Base-by-base conservation (phyloP, 345 rosid genomes). In the Eucalyptus tenuipes region DNA sequence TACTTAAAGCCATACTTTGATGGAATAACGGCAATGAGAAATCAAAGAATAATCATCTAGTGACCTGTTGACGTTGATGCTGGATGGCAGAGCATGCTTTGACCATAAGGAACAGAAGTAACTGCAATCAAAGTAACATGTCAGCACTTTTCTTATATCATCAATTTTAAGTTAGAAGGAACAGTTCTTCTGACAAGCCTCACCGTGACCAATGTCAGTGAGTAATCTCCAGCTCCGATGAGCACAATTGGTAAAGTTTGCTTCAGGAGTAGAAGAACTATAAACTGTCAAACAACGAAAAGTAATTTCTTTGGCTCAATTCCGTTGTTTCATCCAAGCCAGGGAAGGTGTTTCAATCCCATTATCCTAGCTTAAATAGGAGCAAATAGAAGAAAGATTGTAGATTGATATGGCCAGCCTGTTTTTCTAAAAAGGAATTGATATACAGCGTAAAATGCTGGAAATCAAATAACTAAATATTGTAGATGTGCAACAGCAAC, bases 261-360 rank as follows among this genome's bases (percentile, higher is more conserved):
- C 87, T 97, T 95, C 85, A 96, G 89, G 86, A 97, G 94, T 68
- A 97, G 91, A 86, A 97, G 95, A 88, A 94, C 87, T 88, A 94
- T 91, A 87, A 97, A 96, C 99, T 97, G 93, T 91, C 91, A 68
- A 92, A 71, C 17, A 22, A 8, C 8, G 7, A 15, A 49, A 86
- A 50, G 40, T 33, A 50, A 55, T 18, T 75, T 37, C 47, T 75
- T 75, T 75, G 15, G 47, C 82, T 75, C 47, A 75, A 18, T 33
- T 18, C 45, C 1, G 7, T 37, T 75, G 47, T 37, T 75, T 75
- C 82, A 75, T 10, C 82, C 45, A 75, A 37, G 45, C 82, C 82
- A 75, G 45, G 20, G 44, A 68, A 68, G 6, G 24, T 37, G 82
- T 37, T 75, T 71, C 45, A 17, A 71, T 71, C 27, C 25, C 25